phyloP scores from a whole-genome alignment of 2,329 filamentous ascomycete species.

The Grosmannia serpens region DNA sequence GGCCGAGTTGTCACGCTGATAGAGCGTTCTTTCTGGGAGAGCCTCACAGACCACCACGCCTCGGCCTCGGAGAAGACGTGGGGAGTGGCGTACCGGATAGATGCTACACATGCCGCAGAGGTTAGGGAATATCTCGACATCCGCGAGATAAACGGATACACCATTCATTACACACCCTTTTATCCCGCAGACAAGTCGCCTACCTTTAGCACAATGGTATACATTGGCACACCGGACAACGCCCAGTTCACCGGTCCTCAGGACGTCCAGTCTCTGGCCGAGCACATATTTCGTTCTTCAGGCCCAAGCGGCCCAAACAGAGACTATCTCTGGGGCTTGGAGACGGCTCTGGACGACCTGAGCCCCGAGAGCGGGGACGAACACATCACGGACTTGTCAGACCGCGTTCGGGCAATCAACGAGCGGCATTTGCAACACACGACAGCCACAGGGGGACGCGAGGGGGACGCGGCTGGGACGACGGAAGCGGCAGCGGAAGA shows the following conservation, averaged over 20 bases:
- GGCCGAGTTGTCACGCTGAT: constrained; percentile 92
- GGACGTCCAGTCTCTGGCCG: constrained; percentile 63
- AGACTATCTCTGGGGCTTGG: constrained; percentile 78
- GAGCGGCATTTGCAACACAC: constrained; percentile 1
- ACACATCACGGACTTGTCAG: constrained; percentile 74
- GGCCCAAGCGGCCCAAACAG: constrained; percentile 84
- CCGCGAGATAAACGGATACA: constrained; percentile 94
- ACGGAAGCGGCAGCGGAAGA: neutral
- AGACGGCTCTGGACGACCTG: constrained; percentile 60
- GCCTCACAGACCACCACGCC: constrained; percentile 56
- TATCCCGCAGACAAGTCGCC: constrained; percentile 41
- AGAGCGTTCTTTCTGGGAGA: constrained; percentile 70
- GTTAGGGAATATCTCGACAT: constrained; percentile 87
- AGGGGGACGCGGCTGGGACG: constrained; percentile 4
- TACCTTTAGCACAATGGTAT: constrained; percentile 55
- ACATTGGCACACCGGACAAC: constrained; percentile 89
- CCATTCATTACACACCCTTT: constrained; percentile 83
- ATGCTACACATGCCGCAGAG: constrained; percentile 57
- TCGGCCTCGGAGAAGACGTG: constrained; percentile 59
- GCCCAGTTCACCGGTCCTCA: constrained; percentile 84
- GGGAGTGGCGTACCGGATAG: constrained; percentile 87
- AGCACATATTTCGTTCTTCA: constrained; percentile 63
- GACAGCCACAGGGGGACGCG: neutral
- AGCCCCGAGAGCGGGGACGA: constrained; percentile 67
- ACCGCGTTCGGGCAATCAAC: constrained; percentile 52